Percentiles rank a stretch among this genome's conserved stretches.
phyloP scores from a whole-genome alignment of 495 filamentous ascomycete genomes.

The Lasiosphaeria hispida region DNA sequence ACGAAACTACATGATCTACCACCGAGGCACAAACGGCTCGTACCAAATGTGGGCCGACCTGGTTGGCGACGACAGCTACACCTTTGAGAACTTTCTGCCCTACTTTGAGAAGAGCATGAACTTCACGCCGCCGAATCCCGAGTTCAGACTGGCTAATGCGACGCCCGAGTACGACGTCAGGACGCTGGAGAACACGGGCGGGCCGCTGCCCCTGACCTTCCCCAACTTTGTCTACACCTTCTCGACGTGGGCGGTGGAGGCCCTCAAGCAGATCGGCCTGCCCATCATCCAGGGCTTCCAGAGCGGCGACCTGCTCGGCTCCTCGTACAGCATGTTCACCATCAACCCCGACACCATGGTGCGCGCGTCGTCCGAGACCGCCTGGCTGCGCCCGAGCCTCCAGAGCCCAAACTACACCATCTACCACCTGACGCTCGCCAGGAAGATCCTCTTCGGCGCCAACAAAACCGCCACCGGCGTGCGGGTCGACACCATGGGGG shows the following conservation, averaged over 20 bases:
- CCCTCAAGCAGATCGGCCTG: slow-evolving; percentile 34
- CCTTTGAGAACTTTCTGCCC: slow-evolving; percentile 40
- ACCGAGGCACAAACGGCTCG: slow-evolving; percentile 32
- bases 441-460: slow-evolving; percentile 34
- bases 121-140: slow-evolving; percentile 30
- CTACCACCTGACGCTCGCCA: slow-evolving; percentile 12
- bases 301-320: slow-evolving; percentile 34
- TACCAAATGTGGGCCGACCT: slow-evolving; percentile 48
- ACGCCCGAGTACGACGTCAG: slow-evolving; percentile 24
- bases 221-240: slow-evolving; percentile 24
- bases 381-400: background rate
- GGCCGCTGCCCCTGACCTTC: slow-evolving; percentile 16
- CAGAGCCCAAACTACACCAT: slow-evolving; percentile 2
- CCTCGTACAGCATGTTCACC: background rate
- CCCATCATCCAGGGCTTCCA: slow-evolving; percentile 25
- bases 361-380: background rate
- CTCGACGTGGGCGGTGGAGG: slow-evolving; percentile 34
- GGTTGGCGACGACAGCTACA: slow-evolving; percentile 46
- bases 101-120: slow-evolving; percentile 43
- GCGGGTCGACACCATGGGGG: slow-evolving; percentile 33
- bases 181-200: slow-evolving; percentile 17
- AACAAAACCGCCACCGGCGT: slow-evolving; percentile 50
- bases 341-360: background rate
- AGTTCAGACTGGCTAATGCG: slow-evolving; percentile 21
- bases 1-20: slow-evolving; percentile 52